Conservation (phyloP, 2,329 filamentous ascomycete genomes). For the Penicillium sp. region DNA sequence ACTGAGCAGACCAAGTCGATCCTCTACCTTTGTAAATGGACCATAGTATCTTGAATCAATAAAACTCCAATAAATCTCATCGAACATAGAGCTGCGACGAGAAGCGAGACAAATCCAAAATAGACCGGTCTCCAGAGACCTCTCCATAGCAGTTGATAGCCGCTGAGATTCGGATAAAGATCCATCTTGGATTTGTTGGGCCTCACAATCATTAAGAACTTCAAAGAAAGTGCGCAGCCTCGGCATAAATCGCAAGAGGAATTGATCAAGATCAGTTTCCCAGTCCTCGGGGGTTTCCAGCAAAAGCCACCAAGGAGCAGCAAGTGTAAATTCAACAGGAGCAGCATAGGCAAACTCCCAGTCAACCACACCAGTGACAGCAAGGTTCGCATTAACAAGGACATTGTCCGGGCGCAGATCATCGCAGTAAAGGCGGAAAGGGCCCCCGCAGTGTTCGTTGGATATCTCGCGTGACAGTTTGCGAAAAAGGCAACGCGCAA, state of each 20-base stretch:
- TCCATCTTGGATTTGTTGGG: slow-evolving; percentile 13
- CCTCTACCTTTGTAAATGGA: slow-evolving; percentile 22
- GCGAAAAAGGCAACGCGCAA: slow-evolving; percentile 23
- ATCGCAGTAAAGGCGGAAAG: slow-evolving; percentile 30
- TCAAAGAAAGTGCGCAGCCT: slow-evolving; percentile 24
- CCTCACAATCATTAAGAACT: slow-evolving; percentile 23
- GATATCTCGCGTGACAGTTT: slow-evolving; percentile 20
- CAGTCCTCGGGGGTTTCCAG: slow-evolving; percentile 26
- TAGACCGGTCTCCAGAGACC: slow-evolving; percentile 22
- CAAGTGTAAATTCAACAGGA: slow-evolving; percentile 20
- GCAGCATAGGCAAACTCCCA: slow-evolving; percentile 29
- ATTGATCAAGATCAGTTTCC: slow-evolving; percentile 24
- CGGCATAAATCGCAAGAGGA: slow-evolving; percentile 22
- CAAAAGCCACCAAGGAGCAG: slow-evolving; percentile 27
- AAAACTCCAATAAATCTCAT: slow-evolving; percentile 30
- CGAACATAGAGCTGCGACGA: slow-evolving; percentile 25
- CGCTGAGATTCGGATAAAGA: slow-evolving; percentile 17
- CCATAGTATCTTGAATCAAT: slow-evolving; percentile 26
- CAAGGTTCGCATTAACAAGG: slow-evolving; percentile 20
- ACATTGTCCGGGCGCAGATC: slow-evolving; percentile 28
- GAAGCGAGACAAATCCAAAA: slow-evolving; percentile 29
- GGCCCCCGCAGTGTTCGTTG: slow-evolving; percentile 17
- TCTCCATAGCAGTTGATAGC: slow-evolving; percentile 23
- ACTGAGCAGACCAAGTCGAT: slow-evolving; percentile 20
- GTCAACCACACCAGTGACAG: slow-evolving; percentile 23